Evolutionary conservation across 352 stramenopile genomes (phyloP), one percentile per base, ranked within the genome.

Genomic region (Globisporangium acanthophoron): DNA sequence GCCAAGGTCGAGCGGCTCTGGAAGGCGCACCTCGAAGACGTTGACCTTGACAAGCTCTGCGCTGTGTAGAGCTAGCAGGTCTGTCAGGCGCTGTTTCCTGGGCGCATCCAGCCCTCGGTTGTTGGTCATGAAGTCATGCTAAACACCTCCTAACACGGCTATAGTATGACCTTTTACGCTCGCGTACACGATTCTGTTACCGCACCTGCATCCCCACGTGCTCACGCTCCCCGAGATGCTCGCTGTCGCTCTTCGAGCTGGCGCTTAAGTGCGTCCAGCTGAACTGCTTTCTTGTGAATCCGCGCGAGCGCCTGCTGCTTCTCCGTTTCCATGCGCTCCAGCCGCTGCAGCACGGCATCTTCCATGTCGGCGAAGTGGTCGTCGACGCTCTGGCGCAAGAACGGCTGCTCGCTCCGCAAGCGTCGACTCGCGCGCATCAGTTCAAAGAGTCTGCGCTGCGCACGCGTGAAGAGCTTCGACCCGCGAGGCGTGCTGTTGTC

Each of bases 1-100:
- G 45, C 21, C 24, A 58, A 67, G 27, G 41, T 70, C 43, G 53
- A 67, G 54, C 56, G 41, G 2, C 40, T 67, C 33, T 70, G 60
- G 59, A n/a, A 55, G n/a, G 6, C 41, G 13, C 59, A 64, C 24
- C 60, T 70, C 37, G 48, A 67, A 12, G 53, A 70, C 15, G 48
- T 44, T 21, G 51, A 70, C 48, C 62, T 66, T 37, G 20, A 33
- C 4, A 29, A 16, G n/a, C 52, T 47, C 35, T 65, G 59, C 20
- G 20, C 5, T 5, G 33, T 63, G 48, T 46, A 51, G 35, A 27
- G 8, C 12, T 7, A 15, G 35, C 35, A 40, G 35, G 35, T 13
- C 12, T 40, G 35, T 11, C 33, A 37, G 24, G 24, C 24, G 24
- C 24, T 27, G 24, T 27, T 27, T 27, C 24, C 24, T 27, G 24